phyloP scores from a whole-genome alignment of 2,329 filamentous ascomycete genomes.

The Myriosclerotinia scirpicola region DNA sequence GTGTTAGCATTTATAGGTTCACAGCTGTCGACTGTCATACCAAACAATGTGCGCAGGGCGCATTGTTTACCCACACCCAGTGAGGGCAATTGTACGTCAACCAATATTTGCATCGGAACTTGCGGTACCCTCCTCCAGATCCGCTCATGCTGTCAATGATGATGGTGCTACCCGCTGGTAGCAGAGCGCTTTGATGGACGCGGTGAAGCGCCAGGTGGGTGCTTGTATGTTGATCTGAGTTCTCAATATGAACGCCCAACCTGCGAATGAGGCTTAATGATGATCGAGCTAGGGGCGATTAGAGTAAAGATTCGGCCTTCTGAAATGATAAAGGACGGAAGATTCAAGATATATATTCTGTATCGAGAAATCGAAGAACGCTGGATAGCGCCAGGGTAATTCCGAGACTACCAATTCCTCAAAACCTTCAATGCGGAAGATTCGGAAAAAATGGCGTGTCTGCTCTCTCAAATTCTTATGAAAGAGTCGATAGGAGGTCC shows the following conservation, averaged over 20 bases:
- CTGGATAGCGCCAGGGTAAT: neutral
- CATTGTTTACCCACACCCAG: constrained; percentile 55
- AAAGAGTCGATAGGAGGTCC: neutral
- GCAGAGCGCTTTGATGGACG: neutral
- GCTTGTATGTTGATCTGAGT: neutral
- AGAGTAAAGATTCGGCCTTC: neutral
- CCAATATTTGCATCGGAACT: constrained; percentile 57
- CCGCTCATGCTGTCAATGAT: constrained; percentile 37
- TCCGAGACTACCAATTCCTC: neutral
- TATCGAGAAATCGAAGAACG: neutral
- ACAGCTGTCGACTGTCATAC: constrained; percentile 42
- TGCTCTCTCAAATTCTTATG: neutral
- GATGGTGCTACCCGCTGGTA: constrained; percentile 34
- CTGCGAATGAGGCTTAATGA: neutral
- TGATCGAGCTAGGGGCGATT: neutral
- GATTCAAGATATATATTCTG: neutral
- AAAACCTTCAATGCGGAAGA: neutral
- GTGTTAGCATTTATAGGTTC: constrained; percentile 21
- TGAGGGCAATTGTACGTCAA: constrained; percentile 52
- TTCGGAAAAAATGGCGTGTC: neutral
- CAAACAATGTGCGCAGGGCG: constrained; percentile 51
- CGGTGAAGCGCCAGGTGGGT: neutral
- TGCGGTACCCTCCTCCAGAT: constrained; percentile 44
- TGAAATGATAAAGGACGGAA: neutral
- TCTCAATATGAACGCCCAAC: neutral